Evolutionary conservation across 2,329 filamentous ascomycete species (phyloP), one percentile per base, ranked within the genome.

Genomic region (Exophiala calicioides): DNA sequence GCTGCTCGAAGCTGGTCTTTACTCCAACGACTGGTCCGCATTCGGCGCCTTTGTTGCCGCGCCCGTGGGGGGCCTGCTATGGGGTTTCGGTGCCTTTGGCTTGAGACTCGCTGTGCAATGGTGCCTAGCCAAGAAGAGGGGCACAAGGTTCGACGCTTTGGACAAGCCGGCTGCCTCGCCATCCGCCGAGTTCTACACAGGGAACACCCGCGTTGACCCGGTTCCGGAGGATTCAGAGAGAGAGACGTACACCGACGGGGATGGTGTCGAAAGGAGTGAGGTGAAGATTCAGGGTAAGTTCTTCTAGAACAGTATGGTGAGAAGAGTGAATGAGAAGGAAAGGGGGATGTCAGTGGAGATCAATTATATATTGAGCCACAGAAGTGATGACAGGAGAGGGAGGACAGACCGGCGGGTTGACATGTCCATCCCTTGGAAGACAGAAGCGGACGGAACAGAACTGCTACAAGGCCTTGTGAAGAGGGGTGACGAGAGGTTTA

Each of bases 11-110:
- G 74, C 84, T 55, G 88, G 88, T 0, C 72, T 93, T 15, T 93
- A 90, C 65, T 79, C 75, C 1, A 76, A 82, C 36, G 87, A 91
- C 65, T 93, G 88, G 88, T 85, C 81, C 53, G 85, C 79, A 1
- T 93, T 93, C 65, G 88, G 74, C 24, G 86, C 87, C 3, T 93
- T 91, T 60, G 83, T 91, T 3, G 86, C 85, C 7, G 87, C 88
- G 0, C 88, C 88, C 0, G 68, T 90, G 2, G 88, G 88, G 1
- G 85, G 85, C 16, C 60, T 91, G 13, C 67, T 90, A 24, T 90
- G 84, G 78, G 85, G 81, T 1, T 76, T 82, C 31, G 77, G 73
- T 2, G 85, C 84, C 4, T 75, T 86, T 26, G 74, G 60, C 10
- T 58, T 82, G 31, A 77, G 88, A 20, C 65, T 90, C 30, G 64